Evolutionary conservation across 768 basidiomycete species (phyloP).

Genomic region (Mrakia frigida): DNA sequence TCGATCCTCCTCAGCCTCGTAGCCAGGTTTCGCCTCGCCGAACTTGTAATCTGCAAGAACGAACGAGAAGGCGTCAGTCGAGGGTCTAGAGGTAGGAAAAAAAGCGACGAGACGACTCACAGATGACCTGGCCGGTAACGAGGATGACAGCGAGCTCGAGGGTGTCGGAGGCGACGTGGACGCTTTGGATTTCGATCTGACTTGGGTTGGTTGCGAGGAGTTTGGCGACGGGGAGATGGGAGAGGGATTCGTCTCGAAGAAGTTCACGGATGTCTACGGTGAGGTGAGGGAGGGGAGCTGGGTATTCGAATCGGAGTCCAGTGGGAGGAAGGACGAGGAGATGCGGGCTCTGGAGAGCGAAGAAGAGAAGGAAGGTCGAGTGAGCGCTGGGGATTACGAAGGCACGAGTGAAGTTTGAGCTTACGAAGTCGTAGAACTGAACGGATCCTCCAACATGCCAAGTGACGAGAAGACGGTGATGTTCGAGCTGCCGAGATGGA

Average conservation of each 20-base stretch:
- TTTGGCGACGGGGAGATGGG: constrained; percentile 39
- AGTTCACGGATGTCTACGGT: constrained; percentile 56
- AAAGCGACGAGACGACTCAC: not conserved
- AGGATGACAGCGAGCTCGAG: constrained; percentile 45
- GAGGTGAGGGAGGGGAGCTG: constrained; percentile 58
- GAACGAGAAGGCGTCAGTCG: not conserved
- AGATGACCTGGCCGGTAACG: constrained; percentile 45
- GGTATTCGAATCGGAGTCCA: constrained; percentile 60
- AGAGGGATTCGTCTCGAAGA: constrained; percentile 45
- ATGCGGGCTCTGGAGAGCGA: constrained; percentile 13
- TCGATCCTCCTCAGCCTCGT: constrained; percentile 56
- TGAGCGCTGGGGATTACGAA: too few species aligned
- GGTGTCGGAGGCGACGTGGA: constrained; percentile 44
- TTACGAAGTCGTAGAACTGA: constrained; percentile 32
- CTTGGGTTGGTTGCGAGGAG: constrained; percentile 40
- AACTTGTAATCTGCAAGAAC: constrained; percentile 41
- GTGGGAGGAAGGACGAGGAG: constrained; percentile 23
- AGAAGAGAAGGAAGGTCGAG: not conserved
- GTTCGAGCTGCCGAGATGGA: constrained; percentile 46
- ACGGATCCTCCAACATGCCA: constrained; percentile 60
- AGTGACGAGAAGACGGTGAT: constrained; percentile 61
- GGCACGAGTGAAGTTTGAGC: not conserved
- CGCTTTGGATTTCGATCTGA: constrained; percentile 43
- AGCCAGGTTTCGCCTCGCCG: constrained; percentile 42
- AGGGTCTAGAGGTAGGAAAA: not conserved